Percentiles rank a stretch among this genome's conserved stretches.
These are phyloP conservation scores for Yarrowia divulgata DNA, from an alignment of 805 yeast genomes.

Conservation along the genomic window DNA sequence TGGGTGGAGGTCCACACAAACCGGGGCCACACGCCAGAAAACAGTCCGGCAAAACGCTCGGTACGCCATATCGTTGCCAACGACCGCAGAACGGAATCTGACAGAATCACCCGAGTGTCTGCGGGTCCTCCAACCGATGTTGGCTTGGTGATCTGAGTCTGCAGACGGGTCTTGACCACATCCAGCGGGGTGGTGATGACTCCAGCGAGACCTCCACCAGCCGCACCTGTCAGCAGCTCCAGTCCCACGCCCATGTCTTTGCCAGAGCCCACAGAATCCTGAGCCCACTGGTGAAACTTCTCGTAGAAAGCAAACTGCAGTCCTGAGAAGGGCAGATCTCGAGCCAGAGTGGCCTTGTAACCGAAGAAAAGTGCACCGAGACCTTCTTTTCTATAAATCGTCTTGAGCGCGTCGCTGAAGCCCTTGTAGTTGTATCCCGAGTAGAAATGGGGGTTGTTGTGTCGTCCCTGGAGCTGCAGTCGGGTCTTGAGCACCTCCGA, in stretches of 20 bases:
- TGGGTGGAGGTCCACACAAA: slow-evolving; percentile 96
- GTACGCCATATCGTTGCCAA: slow-evolving; percentile 63
- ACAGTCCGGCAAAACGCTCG: slow-evolving; percentile 82
- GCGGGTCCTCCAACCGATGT: slow-evolving; percentile 21
- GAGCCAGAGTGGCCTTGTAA: slow-evolving; percentile 87
- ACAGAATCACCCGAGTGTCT: slow-evolving; percentile 43
- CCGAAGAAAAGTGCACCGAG: slow-evolving; percentile 80
- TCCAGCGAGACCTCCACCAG: slow-evolving; percentile 96
- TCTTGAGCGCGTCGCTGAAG: slow-evolving; percentile 70
- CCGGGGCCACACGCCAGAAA: slow-evolving; percentile 96
- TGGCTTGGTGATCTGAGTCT: slow-evolving; percentile 68
- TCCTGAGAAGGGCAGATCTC: slow-evolving; percentile 96
- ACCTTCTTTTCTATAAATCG: slow-evolving; percentile 77
- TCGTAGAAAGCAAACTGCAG: slow-evolving; percentile 96
- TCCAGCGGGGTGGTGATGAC: slow-evolving; percentile 94
- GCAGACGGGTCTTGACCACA: slow-evolving; percentile 91
- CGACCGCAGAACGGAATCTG: slow-evolving; percentile 61
- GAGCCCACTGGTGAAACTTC: slow-evolving; percentile 55
- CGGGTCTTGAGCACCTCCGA: slow-evolving; percentile 94
- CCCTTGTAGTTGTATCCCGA: slow-evolving; percentile 88
- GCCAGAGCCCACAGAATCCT: slow-evolving; percentile 45
- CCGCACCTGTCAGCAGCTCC: slow-evolving; percentile 89
- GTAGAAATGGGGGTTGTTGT: slow-evolving; percentile 76
- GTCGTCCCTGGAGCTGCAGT: slow-evolving; percentile 87
- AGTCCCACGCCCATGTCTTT: slow-evolving; percentile 52